These are phyloP conservation scores for Penicillium sp. DNA, from an alignment of 2,329 filamentous ascomycete genomes.

Conservation along the genomic window DNA sequence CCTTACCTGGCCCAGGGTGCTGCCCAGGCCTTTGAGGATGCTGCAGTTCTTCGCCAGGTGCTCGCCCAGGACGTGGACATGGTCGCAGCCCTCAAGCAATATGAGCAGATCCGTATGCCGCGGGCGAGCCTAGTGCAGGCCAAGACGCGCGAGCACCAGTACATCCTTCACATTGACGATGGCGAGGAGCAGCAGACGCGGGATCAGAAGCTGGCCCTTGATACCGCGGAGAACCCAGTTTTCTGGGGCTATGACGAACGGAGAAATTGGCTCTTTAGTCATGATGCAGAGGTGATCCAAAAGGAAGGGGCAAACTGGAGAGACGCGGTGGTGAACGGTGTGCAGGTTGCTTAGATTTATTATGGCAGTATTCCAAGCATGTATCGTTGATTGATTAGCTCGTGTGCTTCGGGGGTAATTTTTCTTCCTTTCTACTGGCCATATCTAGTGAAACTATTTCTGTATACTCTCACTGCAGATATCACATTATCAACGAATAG, in stretches of 20 bases:
- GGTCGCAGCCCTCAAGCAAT: conserved; percentile 12
- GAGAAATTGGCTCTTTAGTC: conserved; percentile 8
- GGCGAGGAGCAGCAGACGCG: conserved; percentile 16
- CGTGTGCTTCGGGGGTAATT: too few species aligned
- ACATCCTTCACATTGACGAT: conserved; percentile 19
- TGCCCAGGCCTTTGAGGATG: conserved; percentile 64
- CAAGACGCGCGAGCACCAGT: conserved; percentile 18
- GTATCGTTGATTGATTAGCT: neutral
- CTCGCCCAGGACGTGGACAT: conserved; percentile 33
- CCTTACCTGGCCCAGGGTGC: conserved; percentile 64
- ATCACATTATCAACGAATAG: too few species aligned
- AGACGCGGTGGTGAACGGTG: neutral
- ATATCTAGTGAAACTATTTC: too few species aligned
- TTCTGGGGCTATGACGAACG: conserved; percentile 11
- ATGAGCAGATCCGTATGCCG: conserved; percentile 15
- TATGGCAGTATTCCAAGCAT: neutral
- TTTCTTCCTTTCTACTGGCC: too few species aligned
- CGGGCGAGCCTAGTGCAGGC: conserved; percentile 14
- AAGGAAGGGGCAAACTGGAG: conserved; percentile 8
- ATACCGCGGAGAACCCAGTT: conserved; percentile 11
- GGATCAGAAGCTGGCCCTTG: conserved; percentile 15
- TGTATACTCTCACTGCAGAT: too few species aligned
- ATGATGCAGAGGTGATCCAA: conserved; percentile 6
- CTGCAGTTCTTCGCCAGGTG: conserved; percentile 54
- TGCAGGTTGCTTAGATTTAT: conserved; percentile 1